Percentiles rank a stretch among this genome's conserved stretches.
These are phyloP conservation scores for Boletus huronensis DNA, from an alignment of 768 basidiomycete genomes.

Conservation along the genomic window DNA sequence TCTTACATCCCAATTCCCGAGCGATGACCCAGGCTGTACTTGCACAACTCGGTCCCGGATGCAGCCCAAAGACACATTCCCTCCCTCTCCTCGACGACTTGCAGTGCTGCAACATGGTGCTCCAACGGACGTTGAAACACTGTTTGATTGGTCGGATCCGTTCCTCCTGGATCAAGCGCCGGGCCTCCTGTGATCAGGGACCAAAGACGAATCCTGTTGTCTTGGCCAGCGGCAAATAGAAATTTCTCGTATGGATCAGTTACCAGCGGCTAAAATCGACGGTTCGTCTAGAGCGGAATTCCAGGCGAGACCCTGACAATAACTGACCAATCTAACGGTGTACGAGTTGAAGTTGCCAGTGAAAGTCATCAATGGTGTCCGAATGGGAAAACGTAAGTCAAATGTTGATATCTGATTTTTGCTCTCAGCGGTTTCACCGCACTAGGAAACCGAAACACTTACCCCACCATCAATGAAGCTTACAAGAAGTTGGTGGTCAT, in stretches of 20 bases:
- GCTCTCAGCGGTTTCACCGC: background rate
- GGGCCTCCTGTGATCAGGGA: constrained; percentile 52
- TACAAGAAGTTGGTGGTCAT: constrained; percentile 51
- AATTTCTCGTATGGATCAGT: constrained; percentile 54
- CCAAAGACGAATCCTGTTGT: constrained; percentile 64
- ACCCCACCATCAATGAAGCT: constrained; percentile 63
- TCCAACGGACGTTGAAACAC: constrained; percentile 36
- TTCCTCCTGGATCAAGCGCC: constrained; percentile 17
- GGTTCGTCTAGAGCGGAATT: constrained; percentile 2
- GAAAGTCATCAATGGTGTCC: constrained; percentile 45
- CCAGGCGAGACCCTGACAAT: background rate
- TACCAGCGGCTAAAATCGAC: constrained; percentile 50
- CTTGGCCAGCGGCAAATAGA: constrained; percentile 68
- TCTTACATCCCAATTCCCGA: background rate
- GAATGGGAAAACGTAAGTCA: constrained; percentile 56
- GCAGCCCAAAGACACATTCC: constrained; percentile 53
- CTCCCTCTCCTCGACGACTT: constrained; percentile 42
- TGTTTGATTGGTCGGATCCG: constrained; percentile 10
- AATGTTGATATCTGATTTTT: constrained; percentile 51
- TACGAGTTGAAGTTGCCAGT: constrained; percentile 58
- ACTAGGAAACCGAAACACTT: constrained; percentile 18
- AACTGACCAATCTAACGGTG: constrained; percentile 48
- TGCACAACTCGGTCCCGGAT: constrained; percentile 42
- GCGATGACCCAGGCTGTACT: constrained; percentile 48
- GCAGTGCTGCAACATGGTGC: constrained; percentile 44